Conservation (phyloP, 768 basidiomycete genomes). For the Pulveroboletus sp. region DNA sequence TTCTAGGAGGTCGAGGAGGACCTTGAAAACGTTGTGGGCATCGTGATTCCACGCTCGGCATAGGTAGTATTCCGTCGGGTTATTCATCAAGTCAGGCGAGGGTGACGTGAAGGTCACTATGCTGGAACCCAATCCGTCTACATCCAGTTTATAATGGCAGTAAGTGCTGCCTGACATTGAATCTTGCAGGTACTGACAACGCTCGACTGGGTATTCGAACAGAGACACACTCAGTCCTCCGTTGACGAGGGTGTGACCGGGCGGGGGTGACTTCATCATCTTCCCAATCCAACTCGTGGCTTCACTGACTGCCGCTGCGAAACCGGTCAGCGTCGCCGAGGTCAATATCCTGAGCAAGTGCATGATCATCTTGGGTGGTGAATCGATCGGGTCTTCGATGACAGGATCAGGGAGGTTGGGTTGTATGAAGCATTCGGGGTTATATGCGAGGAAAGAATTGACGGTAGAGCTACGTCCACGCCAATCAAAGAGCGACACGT, state of each 20-base stretch:
- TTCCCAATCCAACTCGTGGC: conserved; percentile 1
- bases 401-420: conserved; percentile 1
- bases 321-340: conserved; percentile 5
- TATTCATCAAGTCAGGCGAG: not conserved
- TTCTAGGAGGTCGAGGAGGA: conserved; percentile 17
- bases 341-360: conserved; percentile 10
- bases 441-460: conserved; percentile 22
- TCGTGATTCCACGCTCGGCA: conserved; percentile 22
- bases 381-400: conserved; percentile 5
- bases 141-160: conserved; percentile 13
- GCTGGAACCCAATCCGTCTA: conserved; percentile 7
- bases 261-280: conserved; percentile 9
- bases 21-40: conserved; percentile 12
- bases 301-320: conserved; percentile 1
- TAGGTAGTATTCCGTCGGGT: conserved; percentile 14
- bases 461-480: conserved; percentile 15
- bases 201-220: conserved; percentile 19
- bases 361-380: conserved; percentile 12
- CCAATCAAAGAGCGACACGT: conserved; percentile 26
- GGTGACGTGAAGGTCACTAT: conserved; percentile 7
- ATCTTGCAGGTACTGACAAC: conserved; percentile 3
- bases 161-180: not conserved
- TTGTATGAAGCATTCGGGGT: conserved; percentile 15
- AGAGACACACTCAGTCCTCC: conserved; percentile 21
- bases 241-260: conserved; percentile 22